Evolutionary conservation across 805 yeast species (phyloP).

Genomic region (Kodamaea fukazawae): DNA sequence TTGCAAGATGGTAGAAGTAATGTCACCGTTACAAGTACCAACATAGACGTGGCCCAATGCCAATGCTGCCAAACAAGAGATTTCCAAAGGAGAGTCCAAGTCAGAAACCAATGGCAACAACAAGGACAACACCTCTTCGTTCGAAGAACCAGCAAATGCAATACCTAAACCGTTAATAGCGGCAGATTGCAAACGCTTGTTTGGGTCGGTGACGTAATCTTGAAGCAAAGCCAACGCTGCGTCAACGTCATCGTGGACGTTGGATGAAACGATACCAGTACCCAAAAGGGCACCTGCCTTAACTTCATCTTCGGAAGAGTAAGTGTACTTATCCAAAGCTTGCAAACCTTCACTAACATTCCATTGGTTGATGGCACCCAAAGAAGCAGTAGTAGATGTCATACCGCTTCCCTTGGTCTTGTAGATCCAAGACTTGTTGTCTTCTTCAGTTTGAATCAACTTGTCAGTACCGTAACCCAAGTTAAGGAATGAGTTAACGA

Average conservation of each 20-base stretch:
- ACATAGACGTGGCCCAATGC: slow-evolving; percentile 93
- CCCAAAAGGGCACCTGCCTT: slow-evolving; percentile 97
- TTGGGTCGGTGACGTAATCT: slow-evolving; percentile 71
- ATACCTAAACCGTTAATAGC: slow-evolving; percentile 91
- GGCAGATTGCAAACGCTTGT: slow-evolving; percentile 64
- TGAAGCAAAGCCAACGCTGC: slow-evolving; percentile 84
- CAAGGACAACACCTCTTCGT: slow-evolving; percentile 75
- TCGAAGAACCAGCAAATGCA: slow-evolving; percentile 91
- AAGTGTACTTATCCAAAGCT: slow-evolving; percentile 81
- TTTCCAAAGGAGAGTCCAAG: slow-evolving; percentile 67
- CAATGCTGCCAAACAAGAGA: slow-evolving; percentile 81
- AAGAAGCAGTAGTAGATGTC: slow-evolving; percentile 86
- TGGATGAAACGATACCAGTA: slow-evolving; percentile 86
- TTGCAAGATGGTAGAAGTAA: slow-evolving; percentile 88
- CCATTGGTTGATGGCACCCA: slow-evolving; percentile 92
- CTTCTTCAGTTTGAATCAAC: slow-evolving; percentile 69
- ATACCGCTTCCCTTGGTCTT: slow-evolving; percentile 90
- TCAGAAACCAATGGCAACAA: slow-evolving; percentile 83
- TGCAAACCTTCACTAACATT: slow-evolving; percentile 86
- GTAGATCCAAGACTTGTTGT: slow-evolving; percentile 78
- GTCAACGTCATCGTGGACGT: slow-evolving; percentile 94
- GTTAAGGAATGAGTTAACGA: slow-evolving; percentile 88
- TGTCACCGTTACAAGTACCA: slow-evolving; percentile 93
- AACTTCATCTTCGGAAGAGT: slow-evolving; percentile 79
- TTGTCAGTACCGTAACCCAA: slow-evolving; percentile 90